phyloP scores from a whole-genome alignment of 208 protist genomes.

The Crithidia brevicula region DNA sequence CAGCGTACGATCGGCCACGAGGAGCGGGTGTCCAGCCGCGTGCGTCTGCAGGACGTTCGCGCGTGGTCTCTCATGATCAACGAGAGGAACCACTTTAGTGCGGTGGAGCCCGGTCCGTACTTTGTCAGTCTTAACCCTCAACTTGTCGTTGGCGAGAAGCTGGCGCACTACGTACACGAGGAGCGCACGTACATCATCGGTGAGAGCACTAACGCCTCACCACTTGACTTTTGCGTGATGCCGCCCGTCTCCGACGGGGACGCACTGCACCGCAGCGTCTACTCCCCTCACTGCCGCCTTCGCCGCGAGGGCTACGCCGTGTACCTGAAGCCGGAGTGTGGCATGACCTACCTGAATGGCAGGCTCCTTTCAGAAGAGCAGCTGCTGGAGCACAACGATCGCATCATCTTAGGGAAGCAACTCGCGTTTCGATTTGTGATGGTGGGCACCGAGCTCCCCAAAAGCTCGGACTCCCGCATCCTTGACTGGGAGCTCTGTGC shows the following conservation, averaged over 20 bases:
- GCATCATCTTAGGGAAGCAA: conserved; percentile 64
- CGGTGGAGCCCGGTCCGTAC: conserved; percentile 48
- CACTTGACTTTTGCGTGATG: conserved; percentile 57
- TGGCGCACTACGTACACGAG: conserved; percentile 51
- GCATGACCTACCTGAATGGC: conserved; percentile 73
- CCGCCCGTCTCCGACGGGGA: conserved; percentile 30
- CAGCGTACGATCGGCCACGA: conserved; percentile 37
- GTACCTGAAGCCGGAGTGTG: conserved; percentile 57
- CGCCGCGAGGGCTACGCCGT: conserved; percentile 38
- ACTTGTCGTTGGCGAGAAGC: conserved; percentile 61
- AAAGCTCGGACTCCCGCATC: conserved; percentile 37
- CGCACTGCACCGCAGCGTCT: conserved; percentile 46
- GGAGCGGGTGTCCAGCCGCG: conserved; percentile 35
- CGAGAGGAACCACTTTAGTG: conserved; percentile 57
- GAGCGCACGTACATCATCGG: conserved; percentile 58
- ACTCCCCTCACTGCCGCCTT: conserved; percentile 69
- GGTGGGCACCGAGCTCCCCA: conserved; percentile 22
- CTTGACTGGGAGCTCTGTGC: conserved; percentile 69
- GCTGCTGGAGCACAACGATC: conserved; percentile 56
- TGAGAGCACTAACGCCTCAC: conserved; percentile 46
- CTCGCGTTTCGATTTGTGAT: conserved; percentile 60
- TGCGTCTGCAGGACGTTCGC: conserved; percentile 55
- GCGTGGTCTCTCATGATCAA: conserved; percentile 60
- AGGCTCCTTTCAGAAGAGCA: conserved; percentile 44
- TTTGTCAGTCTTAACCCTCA: conserved; percentile 67